Evolutionary conservation across 2,329 filamentous ascomycete species (phyloP), one percentile per base, ranked within the genome.

Genomic region (Aspergillus proliferans): DNA sequence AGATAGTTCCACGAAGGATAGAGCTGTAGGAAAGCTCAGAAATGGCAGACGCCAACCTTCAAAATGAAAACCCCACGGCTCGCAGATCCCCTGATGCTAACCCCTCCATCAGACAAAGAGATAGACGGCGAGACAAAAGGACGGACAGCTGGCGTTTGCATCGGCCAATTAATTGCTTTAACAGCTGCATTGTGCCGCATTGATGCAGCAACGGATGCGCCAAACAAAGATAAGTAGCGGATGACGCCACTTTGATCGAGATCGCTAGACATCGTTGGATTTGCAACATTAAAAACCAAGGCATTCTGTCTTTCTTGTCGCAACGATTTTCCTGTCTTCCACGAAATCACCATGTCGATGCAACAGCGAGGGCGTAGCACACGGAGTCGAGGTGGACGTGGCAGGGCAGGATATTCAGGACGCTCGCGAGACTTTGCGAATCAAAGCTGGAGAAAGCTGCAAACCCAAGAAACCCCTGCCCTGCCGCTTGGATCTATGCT

Each of bases 401-500:
- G n/a, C 15, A 36, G 33, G 33, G 33, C 33, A n/a, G 6, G 33
- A 21, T 40, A 19, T 19, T 40, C 38, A 19, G 38, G 38, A 12
- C n/a, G 15, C 10, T 10, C 19, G 18, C 38, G 18, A 40, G 38
- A 2, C 38, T 6, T 12, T 19, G 19, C 19, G 38, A 19, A 10
- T 9, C 10, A 12, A 21, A 22, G 18, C 9, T 40, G 46, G 39
- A 47, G 19, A n/a, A 28, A 34, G 19, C 6, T 3, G 12, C 18
- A 38, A 14, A n/a, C 24, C n/a, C n/a, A 5, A 22, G 6, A 38
- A 30, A 19, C 47, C 39, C 45, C 48, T 18, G 33, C 53, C 14
- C 58, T 53, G 24, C 51, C 52, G 5, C 45, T 55, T 10, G 56
- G 57, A 1, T 42, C 52, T 7, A 28, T 58, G 22, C 30, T 59